Evolutionary conservation across 2,329 filamentous ascomycete genomes (phyloP), one percentile per base, ranked within the genome.

Genomic region (Seiridium cupressi): DNA sequence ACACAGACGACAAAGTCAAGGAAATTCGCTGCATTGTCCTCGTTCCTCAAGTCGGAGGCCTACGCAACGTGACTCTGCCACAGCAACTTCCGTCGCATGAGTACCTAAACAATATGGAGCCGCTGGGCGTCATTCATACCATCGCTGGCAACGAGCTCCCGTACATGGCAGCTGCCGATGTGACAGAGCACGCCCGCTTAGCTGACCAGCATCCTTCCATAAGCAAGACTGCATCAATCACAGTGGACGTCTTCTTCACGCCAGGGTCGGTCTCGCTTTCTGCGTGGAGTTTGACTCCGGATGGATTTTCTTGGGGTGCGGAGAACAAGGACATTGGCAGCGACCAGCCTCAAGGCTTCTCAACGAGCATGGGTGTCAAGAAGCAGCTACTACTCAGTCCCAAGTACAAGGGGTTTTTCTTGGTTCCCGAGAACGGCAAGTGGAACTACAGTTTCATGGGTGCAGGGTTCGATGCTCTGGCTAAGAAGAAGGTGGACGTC

Each of bases 381-480:
- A 93, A 92, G 68, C 96, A 99, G 79, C 81, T 99, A 59, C 80
- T 99, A 35, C 85, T 99, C 57, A 96, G 91, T 65, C 94, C 97
- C 69, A 91, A 93, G 74, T 97, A 97, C 74, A 87, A 91, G 67
- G 96, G 95, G 35, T 98, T 93, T 81, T 99, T 99, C 86, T 80
- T 99, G 59, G 93, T 98, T 31, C 95, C 95, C 0, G 93, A 97
- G 71, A 89, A 89, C 58, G 89, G 88, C 63, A 84, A 90, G 62
- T 99, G 95, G 95, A 99, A 99, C 77, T 99, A 97, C 80, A 95
- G 91, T 75, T 99, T 99, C 82, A 92, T 98, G 88, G 95, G 95
- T 59, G 92, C 89, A 65, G 88, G 88, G 0, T 99, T 98, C 72
- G 88, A 89, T 11, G 88, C 88, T 46, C 84, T 97, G 64, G 93